Base-by-base conservation (phyloP, 805 yeast genomes). In the Saccharomycopsis olivae region DNA sequence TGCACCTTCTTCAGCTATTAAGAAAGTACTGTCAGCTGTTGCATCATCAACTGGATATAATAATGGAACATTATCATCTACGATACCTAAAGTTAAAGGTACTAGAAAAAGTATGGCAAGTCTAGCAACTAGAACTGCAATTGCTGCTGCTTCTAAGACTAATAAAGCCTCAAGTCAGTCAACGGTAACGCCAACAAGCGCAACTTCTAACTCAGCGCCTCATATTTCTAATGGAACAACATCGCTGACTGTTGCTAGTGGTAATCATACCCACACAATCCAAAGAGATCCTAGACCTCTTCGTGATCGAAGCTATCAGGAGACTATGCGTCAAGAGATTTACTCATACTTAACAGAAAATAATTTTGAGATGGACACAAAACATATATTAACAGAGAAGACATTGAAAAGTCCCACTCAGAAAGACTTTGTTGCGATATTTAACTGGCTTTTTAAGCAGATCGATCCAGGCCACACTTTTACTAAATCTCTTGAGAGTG, bases 321-420 rank as follows among this genome's bases (percentile, higher is more conserved):
- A 59, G 32, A 60, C 68, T 20, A 71, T 84, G 46, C 84, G 75
- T 48, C 76, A 76, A 43, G 82, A 80, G 37, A 68, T 86, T 14
- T 71, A 68, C 52, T 78, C 76, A 21, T 88, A 73, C 55, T 60
- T 87, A 38, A 60, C 67, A 3, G 60, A 64, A 8, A 73, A 79
- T 55, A 71, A 73, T 53, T 87, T 83, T 57, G 94, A 83, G 52
- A 61, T 73, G 27, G 89, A 81, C 43, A 78, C 76, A 66, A 78
- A 75, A 49, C 84, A 79, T 47, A 71, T 84, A 3, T 58, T 87
- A 16, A 68, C 83, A 2, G 62, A 68, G 8, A 77, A 75, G 53
- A 73, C 85, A 2, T 62, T 87, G 43, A 69, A 64, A 48, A 74
- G 68, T 48, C 96, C 96, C 14, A 86, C 95, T 0, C 96, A 87